Evolutionary conservation across 768 basidiomycete species (phyloP), one percentile per base, ranked within the genome.

Genomic region (Suillus hirtellus): DNA sequence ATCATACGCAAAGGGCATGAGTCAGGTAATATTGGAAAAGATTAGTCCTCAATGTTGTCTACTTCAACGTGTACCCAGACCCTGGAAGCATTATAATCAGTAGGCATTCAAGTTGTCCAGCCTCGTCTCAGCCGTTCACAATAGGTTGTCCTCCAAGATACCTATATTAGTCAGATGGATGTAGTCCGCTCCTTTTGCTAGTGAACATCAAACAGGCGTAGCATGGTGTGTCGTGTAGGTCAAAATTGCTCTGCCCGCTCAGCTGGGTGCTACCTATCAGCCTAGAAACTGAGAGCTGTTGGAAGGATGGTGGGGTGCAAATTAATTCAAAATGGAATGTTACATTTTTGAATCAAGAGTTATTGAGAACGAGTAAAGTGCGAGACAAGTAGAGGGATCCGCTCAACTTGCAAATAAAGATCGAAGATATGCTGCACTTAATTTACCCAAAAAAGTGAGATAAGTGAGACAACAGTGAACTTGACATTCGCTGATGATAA

Each of bases 391-490:
- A 50, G 15, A 50, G 24, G n/a, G 47, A 49, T 49, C 47, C 24
- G 52, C 10, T 53, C 10, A 11, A n/a, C 15, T 17, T 50, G 49
- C 15, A 15, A 52, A 27, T 52, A 52, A 19, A 1, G 5, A 53
- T n/a, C 31, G 19, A 35, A 3, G 4, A 10, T 10, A 53, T 34
- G 12, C 19, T 34, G 19, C 52, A 11, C 19, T 53, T 34, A 53
- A 53, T 53, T 53, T n/a, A 53, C 52, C 52, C 52, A 53, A n/a
- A 34, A 53, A 53, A 53, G 52, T 53, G 52, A 53, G 31, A 53
- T 53, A 53, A 53, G 52, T 19, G 52, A 53, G 31, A 53, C 19
- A 34, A 53, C 2, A 35, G 52, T 53, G 17, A 53, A 53, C 52
- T 53, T 11, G 34, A 34, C 31, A 35, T 53, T 53, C 34, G 34